Percentiles rank a stretch among this genome's conserved stretches.
These are phyloP conservation scores for Neoboletus brunneissimus DNA, from an alignment of 768 basidiomycete genomes.

Conservation along the genomic window DNA sequence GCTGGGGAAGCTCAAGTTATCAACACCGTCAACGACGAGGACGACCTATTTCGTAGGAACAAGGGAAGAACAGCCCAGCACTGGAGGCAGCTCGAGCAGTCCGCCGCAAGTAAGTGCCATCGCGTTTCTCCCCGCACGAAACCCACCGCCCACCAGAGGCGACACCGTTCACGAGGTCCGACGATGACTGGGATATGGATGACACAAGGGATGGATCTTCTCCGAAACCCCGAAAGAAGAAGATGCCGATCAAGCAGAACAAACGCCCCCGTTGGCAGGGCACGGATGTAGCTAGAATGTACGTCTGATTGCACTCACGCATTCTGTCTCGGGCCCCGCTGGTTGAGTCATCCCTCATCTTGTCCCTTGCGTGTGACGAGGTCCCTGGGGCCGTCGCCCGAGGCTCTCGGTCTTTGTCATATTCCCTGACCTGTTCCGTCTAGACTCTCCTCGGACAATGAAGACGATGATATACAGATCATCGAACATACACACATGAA, in stretches of 20 bases:
- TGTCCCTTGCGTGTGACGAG: not conserved
- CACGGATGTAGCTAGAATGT: conserved; percentile 42
- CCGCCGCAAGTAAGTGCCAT: conserved; percentile 49
- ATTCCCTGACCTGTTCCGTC: conserved; percentile 9
- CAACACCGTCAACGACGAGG: conserved; percentile 46
- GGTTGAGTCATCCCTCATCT: not conserved
- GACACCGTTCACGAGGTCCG: conserved; percentile 18
- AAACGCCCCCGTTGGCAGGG: conserved; percentile 44
- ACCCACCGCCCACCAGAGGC: conserved; percentile 23
- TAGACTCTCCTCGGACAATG: conserved; percentile 41
- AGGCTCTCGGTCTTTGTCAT: conserved; percentile 8
- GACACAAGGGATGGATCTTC: conserved; percentile 26
- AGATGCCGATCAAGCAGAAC: conserved; percentile 30
- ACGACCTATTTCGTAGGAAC: conserved; percentile 71
- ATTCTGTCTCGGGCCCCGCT: not conserved
- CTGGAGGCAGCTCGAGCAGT: conserved; percentile 60
- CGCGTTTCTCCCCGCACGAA: not conserved
- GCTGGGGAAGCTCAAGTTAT: conserved; percentile 2
- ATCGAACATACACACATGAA: conserved; percentile 34
- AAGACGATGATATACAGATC: conserved; percentile 45
- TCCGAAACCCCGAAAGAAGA: conserved; percentile 39
- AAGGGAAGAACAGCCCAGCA: conserved; percentile 49
- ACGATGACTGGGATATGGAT: conserved; percentile 23
- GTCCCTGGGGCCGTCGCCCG: conserved; percentile 12
- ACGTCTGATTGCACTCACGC: conserved; percentile 14